Percentiles rank a stretch among this genome's conserved stretches.
Conservation (phyloP, 2,329 filamentous ascomycete species). For the Pseudogymnoascus sp. region DNA sequence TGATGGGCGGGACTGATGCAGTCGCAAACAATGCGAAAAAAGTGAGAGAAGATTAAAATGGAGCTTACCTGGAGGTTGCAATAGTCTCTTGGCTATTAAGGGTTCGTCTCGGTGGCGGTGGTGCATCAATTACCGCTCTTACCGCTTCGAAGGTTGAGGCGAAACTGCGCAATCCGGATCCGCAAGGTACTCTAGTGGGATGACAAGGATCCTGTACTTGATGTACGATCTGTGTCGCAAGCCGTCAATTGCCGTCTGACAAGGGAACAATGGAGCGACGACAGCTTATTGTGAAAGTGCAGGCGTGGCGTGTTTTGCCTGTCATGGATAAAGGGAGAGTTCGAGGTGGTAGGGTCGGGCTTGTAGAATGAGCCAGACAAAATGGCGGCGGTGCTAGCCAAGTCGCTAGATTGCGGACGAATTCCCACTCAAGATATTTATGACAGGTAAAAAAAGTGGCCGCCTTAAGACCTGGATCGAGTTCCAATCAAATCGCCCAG, state of each 20-base stretch:
- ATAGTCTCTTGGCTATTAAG: not conserved
- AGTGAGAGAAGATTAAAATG: not conserved
- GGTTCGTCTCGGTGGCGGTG: not conserved
- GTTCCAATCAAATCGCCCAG: not conserved
- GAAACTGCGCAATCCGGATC: not conserved
- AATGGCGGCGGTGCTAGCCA: not conserved
- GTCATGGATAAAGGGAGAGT: not conserved
- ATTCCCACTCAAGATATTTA: not conserved
- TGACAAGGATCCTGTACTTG: conserved; percentile 1
- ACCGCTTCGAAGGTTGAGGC: conserved; percentile 4
- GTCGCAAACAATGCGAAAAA: not conserved
- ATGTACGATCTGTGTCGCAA: not conserved
- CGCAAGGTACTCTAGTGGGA: not conserved
- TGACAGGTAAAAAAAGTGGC: not conserved
- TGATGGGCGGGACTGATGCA: not conserved
- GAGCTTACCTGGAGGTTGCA: not conserved
- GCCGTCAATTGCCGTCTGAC: not conserved
- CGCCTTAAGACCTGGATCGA: not conserved
- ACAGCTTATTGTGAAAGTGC: conserved; percentile 1
- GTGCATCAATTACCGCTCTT: not conserved
- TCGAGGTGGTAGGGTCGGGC: not conserved
- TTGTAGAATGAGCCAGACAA: not conserved
- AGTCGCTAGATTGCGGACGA: not conserved
- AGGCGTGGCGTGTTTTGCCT: not conserved
- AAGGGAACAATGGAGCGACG: not conserved